These are phyloP conservation scores for Pleurotus tuber-regium DNA, from an alignment of 768 basidiomycete species.

Conservation along the genomic window DNA sequence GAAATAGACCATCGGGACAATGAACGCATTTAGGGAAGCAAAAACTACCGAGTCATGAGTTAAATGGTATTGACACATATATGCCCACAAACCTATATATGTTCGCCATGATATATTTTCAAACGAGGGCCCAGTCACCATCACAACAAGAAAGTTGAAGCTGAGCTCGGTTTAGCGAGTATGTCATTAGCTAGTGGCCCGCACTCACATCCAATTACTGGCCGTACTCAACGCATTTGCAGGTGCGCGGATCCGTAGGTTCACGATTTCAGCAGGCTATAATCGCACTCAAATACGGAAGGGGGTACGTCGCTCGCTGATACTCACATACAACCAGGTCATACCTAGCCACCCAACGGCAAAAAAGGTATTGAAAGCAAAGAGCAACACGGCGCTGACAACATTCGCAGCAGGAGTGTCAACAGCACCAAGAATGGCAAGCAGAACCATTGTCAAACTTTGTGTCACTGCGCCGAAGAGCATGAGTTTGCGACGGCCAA, in stretches of 20 bases:
- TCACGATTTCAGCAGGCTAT: slow-evolving; percentile 62
- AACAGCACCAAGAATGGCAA: slow-evolving; percentile 47
- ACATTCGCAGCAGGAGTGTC: slow-evolving; percentile 46
- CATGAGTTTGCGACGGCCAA: slow-evolving; percentile 48
- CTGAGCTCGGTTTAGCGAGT: neutral
- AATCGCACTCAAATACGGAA: neutral
- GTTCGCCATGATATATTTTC: slow-evolving; percentile 57
- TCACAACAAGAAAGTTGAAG: slow-evolving; percentile 59
- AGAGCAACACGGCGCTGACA: slow-evolving; percentile 53
- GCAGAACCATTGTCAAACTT: slow-evolving; percentile 42
- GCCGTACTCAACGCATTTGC: slow-evolving; percentile 55
- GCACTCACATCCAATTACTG: slow-evolving; percentile 41
- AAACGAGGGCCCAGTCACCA: slow-evolving; percentile 61
- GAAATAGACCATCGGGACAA: slow-evolving; percentile 55
- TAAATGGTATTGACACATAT: neutral
- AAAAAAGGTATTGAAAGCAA: slow-evolving; percentile 74
- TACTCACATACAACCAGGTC: slow-evolving; percentile 65
- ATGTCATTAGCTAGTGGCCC: neutral
- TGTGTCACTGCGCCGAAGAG: slow-evolving; percentile 44
- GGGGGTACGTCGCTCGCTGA: neutral
- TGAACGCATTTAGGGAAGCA: slow-evolving; percentile 53
- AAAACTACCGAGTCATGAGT: slow-evolving; percentile 33
- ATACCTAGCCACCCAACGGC: slow-evolving; percentile 70
- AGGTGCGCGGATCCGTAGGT: slow-evolving; percentile 57
- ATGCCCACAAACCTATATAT: slow-evolving; percentile 43